These are phyloP conservation scores for Lasiosphaeria ovina DNA, from an alignment of 495 filamentous ascomycete species.

Conservation along the genomic window DNA sequence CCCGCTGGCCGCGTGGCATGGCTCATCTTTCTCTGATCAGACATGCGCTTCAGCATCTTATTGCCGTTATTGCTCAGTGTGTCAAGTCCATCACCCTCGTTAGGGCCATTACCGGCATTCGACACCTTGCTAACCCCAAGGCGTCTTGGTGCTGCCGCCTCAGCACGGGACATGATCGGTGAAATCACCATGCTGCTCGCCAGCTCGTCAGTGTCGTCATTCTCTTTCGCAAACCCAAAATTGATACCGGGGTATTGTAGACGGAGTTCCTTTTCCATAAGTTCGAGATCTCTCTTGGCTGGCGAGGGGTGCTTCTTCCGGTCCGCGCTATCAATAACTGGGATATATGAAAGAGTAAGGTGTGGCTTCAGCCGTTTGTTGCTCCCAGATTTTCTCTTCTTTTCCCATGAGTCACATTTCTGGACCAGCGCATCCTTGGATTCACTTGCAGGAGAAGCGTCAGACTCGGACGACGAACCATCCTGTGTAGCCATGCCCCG, in stretches of 20 bases:
- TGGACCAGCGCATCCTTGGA: neutral
- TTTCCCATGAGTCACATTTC: neutral
- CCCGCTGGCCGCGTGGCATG: slow-evolving; percentile 1
- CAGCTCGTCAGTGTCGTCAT: slow-evolving; percentile 10
- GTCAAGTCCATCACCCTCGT: too few species aligned
- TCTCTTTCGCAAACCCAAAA: neutral
- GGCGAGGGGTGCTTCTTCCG: slow-evolving; percentile 16
- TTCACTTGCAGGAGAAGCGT: neutral
- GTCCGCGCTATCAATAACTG: slow-evolving; percentile 7
- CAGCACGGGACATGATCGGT: too few species aligned
- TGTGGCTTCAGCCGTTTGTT: neutral
- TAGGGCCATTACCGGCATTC: too few species aligned
- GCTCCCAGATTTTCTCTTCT: too few species aligned
- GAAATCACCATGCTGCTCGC: slow-evolving; percentile 7
- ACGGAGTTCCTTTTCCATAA: slow-evolving; percentile 6
- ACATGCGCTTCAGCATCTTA: neutral
- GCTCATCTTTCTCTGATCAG: neutral
- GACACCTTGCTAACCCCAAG: too few species aligned
- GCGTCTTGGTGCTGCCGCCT: too few species aligned
- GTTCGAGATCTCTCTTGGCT: slow-evolving; percentile 12
- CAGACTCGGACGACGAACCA: neutral
- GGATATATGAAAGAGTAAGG: neutral
- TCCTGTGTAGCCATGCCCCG: neutral
- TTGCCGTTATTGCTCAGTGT: neutral
- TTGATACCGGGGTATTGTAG: slow-evolving; percentile 2